These are phyloP conservation scores for Ballota nigra DNA, from an alignment of 257 asterid genomes.

Conservation along the genomic window DNA sequence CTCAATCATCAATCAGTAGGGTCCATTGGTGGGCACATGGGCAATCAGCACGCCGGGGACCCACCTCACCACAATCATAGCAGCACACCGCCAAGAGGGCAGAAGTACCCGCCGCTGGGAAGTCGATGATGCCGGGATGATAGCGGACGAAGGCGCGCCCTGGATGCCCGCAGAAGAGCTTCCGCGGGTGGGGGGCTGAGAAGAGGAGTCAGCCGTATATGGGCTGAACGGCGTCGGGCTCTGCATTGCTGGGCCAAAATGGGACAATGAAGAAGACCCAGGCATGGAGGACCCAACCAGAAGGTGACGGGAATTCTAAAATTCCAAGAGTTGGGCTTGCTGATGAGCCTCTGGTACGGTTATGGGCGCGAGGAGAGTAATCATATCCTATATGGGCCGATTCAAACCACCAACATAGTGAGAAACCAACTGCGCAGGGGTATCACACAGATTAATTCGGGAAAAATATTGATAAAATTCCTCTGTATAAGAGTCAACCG, in stretches of 20 bases:
- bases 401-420: background rate
- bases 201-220: too few relatives aligned
- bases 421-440: background rate
- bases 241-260: background rate
- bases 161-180: too few relatives aligned
- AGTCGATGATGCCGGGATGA: background rate
- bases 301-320: too few relatives aligned
- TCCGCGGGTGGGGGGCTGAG: too few relatives aligned
- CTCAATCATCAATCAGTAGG: background rate
- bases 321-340: too few relatives aligned
- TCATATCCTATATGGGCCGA: too few relatives aligned
- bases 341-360: too few relatives aligned
- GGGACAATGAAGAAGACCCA: too few relatives aligned
- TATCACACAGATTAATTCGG: background rate
- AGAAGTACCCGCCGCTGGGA: background rate
- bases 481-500: background rate
- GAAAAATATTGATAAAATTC: background rate
- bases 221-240: too few relatives aligned
- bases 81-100: too few relatives aligned
- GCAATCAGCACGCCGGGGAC: background rate
- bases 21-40: background rate
- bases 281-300: too few relatives aligned
- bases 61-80: background rate
- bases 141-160: rapidly evolving
- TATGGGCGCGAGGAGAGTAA: too few relatives aligned